Evolutionary conservation across 495 filamentous ascomycete species (phyloP).

Genomic region (Physcia stellaris): DNA sequence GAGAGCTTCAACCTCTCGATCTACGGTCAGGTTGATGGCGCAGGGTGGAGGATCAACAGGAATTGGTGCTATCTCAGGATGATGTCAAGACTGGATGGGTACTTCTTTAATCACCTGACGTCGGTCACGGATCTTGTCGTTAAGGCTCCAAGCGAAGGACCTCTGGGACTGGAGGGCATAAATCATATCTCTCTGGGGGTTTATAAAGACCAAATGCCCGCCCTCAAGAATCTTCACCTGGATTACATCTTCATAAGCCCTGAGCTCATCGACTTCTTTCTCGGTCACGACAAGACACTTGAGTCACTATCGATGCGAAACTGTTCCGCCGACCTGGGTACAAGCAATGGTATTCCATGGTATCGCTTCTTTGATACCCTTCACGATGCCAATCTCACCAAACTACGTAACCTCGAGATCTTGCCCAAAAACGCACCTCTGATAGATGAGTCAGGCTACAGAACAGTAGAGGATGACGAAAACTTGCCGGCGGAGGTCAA

Average conservation of each 20-base stretch:
- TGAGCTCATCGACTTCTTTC: background rate
- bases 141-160: background rate
- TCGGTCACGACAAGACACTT: background rate
- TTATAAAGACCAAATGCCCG: background rate
- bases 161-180: background rate
- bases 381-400: background rate
- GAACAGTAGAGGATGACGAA: too few species aligned
- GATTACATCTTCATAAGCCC: slow-evolving; percentile 1
- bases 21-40: too few species aligned
- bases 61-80: too few species aligned
- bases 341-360: background rate
- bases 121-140: too few species aligned
- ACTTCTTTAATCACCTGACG: too few species aligned
- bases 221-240: background rate
- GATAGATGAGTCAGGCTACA: too few species aligned
- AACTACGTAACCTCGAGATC: too few species aligned
- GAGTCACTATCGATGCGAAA: background rate
- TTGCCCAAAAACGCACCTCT: too few species aligned
- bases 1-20: too few species aligned
- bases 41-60: too few species aligned
- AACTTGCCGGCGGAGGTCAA: too few species aligned
- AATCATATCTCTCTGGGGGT: background rate
- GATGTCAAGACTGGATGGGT: too few species aligned
- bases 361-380: slow-evolving; percentile 7
- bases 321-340: background rate